Evolutionary conservation across 2,329 filamentous ascomycete genomes (phyloP), one percentile per base, ranked within the genome.

Genomic region (Cytospora mali): DNA sequence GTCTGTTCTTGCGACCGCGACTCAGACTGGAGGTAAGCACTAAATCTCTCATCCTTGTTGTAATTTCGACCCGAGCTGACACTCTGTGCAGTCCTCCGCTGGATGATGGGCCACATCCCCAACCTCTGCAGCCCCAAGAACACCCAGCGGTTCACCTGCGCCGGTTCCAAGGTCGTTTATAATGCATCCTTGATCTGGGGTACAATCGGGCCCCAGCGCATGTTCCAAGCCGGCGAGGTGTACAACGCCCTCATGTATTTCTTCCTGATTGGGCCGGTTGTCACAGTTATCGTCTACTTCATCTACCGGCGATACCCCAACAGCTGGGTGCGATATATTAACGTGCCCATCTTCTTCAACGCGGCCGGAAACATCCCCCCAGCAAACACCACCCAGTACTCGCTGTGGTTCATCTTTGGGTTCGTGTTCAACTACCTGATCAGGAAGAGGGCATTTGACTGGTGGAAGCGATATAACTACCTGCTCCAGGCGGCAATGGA

Each of bases 151-250:
- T 74, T 74, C 60, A 74, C 72, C 48, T 74, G 72, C 63, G 68
- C 68, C n/a, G 70, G 69, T 4, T 61, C 72, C 55, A 74, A 74
- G 62, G 72, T 73, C 1, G 69, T 73, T 39, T 74, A 74, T 60
- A 74, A 73, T 31, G 71, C 72, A 5, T 72, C 71, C 18, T 49
- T 74, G 3, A 73, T 74, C 49, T 74, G 72, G 72, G 72, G 72
- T 5, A 72, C 70, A 3, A 72, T 74, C 58, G 72, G 72, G 4
- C 72, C 72, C 1, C 71, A 72, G 53, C 62, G 72, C 23, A 71
- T 74, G 69, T 74, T 74, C 55, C 71, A 72, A 27, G 55, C 66
- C 4, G 72, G 72, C 1, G 71, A 72, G 51, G 63, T 70, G 1
- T 74, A 74, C 62, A 70, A 71, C 35, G 67, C 66, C 3, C 68